Evolutionary conservation across 495 filamentous ascomycete genomes (phyloP), one percentile per base, ranked within the genome.

Genomic region (Saxispiralis lemnorum): DNA sequence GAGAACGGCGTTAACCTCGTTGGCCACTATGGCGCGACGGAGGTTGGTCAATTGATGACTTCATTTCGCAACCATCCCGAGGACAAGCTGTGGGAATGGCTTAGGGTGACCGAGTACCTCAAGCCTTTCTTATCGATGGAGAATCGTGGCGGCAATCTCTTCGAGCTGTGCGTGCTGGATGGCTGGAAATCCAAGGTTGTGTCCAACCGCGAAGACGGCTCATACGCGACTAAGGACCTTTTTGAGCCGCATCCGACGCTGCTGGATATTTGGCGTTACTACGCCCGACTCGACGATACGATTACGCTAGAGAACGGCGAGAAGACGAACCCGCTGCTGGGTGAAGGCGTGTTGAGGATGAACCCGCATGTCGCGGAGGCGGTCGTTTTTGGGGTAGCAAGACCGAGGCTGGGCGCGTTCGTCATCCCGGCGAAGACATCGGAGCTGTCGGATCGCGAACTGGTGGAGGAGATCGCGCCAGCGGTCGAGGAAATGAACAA

Each of bases 221-320:
- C 71, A 0, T 78, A 62, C 50, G 59, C 67, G 30, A 75, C 75
- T 0, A 67, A 63, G 12, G 79, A 82, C 47, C 63, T 81, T 0
- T 82, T 80, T 52, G 54, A 54, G 5, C 68, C 70, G 16, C 77
- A 81, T 41, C 70, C 74, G 0, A 68, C 66, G 7, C 66, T 73
- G 12, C 58, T 66, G 1, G 58, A 68, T 43, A 63, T 70, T 2
- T 84, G 76, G 72, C 79, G 77, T 47, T 80, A 77, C 41, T 53
- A 71, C 18, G 67, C 65, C 4, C 66, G 79, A 7, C 50, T 70
- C 1, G 79, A 83, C 42, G 75, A 79, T 47, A 63, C 67, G 1
- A 63, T 82, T 13, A 75, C 71, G 0, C 64, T 82, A 7, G 51
- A 68, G 3, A 83, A 73, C 44, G 79, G 78, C 0, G 76, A 82